These are phyloP conservation scores for Pythium graminicola DNA, from an alignment of 352 stramenopile species.

Conservation along the genomic window DNA sequence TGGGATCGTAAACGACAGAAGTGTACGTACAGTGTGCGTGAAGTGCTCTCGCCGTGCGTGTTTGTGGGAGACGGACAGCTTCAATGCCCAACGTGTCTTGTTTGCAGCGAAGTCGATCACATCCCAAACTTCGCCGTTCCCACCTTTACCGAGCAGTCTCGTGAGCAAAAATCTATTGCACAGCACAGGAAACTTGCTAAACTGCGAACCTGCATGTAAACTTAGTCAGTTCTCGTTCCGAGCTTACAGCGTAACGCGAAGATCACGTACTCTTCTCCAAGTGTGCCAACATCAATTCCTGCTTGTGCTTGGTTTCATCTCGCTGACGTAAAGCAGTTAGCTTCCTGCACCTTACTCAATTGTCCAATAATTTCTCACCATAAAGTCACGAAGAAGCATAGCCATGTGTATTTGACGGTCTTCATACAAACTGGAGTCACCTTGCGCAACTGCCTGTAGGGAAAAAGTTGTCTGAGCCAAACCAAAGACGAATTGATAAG, in stretches of 20 bases:
- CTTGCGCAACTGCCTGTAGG: conserved; percentile 16
- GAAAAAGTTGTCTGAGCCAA: background rate
- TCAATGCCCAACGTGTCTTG: conserved; percentile 53
- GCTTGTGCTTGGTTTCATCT: conserved; percentile 70
- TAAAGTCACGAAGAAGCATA: conserved; percentile 49
- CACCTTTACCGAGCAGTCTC: conserved; percentile 60
- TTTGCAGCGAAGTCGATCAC: conserved; percentile 69
- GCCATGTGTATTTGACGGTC: conserved; percentile 39
- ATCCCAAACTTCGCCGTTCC: conserved; percentile 77
- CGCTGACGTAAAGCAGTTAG: conserved; percentile 25
- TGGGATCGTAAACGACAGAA: no score
- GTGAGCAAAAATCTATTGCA: conserved; percentile 62
- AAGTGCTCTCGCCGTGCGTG: conserved; percentile 62
- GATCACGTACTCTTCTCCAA: conserved; percentile 57
- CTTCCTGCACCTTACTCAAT: no score
- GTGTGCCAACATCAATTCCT: conserved; percentile 62
- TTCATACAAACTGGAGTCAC: conserved; percentile 48
- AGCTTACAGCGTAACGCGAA: background rate
- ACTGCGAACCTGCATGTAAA: conserved; percentile 41
- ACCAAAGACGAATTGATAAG: background rate
- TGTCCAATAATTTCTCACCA: no score
- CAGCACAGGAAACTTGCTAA: conserved; percentile 66
- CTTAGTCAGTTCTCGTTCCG: background rate
- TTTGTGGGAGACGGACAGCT: conserved; percentile 65
- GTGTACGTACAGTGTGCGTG: conserved; percentile 57